Percentiles rank a stretch among this genome's conserved stretches.
These are phyloP conservation scores for Leptodontidium sp. DNA, from an alignment of 2,329 filamentous ascomycete species.

Conservation along the genomic window DNA sequence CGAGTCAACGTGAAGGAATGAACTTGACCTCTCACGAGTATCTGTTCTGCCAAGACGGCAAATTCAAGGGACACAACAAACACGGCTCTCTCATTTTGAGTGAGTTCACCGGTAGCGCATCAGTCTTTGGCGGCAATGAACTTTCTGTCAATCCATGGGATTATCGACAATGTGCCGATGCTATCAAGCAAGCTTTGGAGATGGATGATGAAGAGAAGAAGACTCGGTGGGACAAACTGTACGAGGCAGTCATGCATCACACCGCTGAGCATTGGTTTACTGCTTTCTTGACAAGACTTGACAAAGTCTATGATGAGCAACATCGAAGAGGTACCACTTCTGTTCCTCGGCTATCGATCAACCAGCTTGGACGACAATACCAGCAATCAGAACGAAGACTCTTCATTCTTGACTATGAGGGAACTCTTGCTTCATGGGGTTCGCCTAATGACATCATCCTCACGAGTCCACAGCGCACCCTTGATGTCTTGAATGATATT, in stretches of 20 bases:
- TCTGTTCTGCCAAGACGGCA: slow-evolving; percentile 90
- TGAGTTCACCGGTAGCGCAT: slow-evolving; percentile 93
- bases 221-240: slow-evolving; percentile 76
- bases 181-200: slow-evolving; percentile 83
- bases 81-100: slow-evolving; percentile 90
- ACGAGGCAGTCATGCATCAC: slow-evolving; percentile 77
- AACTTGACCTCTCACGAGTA: slow-evolving; percentile 96
- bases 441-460: slow-evolving; percentile 85
- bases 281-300: slow-evolving; percentile 75
- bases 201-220: slow-evolving; percentile 80
- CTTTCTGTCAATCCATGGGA: slow-evolving; percentile 96
- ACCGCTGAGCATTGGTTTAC: slow-evolving; percentile 88
- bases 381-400: slow-evolving; percentile 71
- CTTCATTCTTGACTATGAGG: slow-evolving; percentile 94
- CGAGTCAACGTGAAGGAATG: slow-evolving; percentile 95
- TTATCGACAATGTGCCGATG: slow-evolving; percentile 85
- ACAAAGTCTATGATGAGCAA: slow-evolving; percentile 83
- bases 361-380: slow-evolving; percentile 71
- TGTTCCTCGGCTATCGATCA: slow-evolving; percentile 82
- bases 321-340: slow-evolving; percentile 84
- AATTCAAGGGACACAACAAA: slow-evolving; percentile 72
- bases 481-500: slow-evolving; percentile 84
- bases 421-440: slow-evolving; percentile 88
- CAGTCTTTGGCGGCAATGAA: slow-evolving; percentile 81
- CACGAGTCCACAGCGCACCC: slow-evolving; percentile 84